Percentiles rank a stretch among this genome's conserved stretches.
Evolutionary conservation across 306 rosid species (phyloP).

Genomic region (Nissolia schottii): DNA sequence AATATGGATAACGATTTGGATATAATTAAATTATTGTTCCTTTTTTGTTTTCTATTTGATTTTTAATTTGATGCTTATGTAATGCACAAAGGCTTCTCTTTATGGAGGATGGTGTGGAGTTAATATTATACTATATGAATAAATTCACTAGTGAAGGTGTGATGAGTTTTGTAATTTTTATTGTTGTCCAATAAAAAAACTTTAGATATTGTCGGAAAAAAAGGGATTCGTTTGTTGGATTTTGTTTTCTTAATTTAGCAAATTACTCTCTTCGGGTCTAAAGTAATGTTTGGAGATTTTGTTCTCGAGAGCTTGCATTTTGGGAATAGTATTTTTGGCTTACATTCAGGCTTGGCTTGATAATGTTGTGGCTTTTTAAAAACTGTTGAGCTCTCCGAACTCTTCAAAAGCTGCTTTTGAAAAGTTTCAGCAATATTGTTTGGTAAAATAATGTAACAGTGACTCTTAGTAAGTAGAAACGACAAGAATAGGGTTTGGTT

Average conservation of each 20-base stretch:
- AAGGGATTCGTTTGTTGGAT: slow-evolving; percentile 1
- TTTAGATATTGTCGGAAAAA: neutral
- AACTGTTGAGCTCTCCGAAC: too few species aligned
- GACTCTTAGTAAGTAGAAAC: too few species aligned
- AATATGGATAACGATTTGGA: neutral
- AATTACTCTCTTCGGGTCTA: slow-evolving; percentile 1
- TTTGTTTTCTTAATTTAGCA: slow-evolving; percentile 11
- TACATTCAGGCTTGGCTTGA: too few species aligned
- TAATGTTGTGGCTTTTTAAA: too few species aligned
- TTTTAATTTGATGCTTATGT: neutral
- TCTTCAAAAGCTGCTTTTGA: too few species aligned
- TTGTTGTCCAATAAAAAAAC: neutral
- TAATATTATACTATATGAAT: neutral
- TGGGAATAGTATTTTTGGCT: neutral
- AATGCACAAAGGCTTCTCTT: neutral
- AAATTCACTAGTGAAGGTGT: neutral
- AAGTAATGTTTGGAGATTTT: slow-evolving; percentile 11
- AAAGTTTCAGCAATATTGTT: too few species aligned
- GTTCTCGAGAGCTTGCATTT: neutral
- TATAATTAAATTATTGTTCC: neutral
- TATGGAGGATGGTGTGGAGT: neutral
- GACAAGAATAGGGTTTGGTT: too few species aligned
- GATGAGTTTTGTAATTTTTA: neutral
- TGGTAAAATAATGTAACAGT: too few species aligned
- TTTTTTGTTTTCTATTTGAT: neutral